These are phyloP conservation scores for Cercospora citrullina DNA, from an alignment of 2,329 filamentous ascomycete species.

Conservation along the genomic window DNA sequence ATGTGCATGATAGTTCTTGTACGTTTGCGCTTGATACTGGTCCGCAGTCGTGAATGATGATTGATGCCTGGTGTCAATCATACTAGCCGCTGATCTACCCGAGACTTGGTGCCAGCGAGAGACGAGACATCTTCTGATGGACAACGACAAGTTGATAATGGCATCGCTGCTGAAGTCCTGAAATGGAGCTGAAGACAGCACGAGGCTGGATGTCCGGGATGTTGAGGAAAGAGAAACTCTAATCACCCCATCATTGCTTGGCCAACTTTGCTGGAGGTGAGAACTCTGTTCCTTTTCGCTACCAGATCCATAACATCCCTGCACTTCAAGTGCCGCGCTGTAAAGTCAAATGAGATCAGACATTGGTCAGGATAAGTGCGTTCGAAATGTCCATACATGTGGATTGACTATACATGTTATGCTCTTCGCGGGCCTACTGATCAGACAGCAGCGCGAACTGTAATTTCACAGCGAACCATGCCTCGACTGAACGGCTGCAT, in stretches of 20 bases:
- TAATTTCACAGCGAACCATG: neutral
- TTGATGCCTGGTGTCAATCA: neutral
- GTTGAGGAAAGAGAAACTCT: neutral
- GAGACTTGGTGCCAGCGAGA: neutral
- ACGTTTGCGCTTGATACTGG: neutral
- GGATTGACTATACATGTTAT: neutral
- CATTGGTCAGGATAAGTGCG: neutral
- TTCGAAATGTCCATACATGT: neutral
- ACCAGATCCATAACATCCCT: neutral
- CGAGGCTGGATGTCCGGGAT: neutral
- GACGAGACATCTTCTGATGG: neutral
- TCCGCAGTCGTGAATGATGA: neutral
- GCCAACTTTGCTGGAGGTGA: neutral
- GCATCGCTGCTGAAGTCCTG: neutral
- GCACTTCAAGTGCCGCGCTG: neutral
- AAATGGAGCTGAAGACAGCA: neutral
- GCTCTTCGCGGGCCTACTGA: neutral
- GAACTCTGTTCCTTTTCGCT: constrained; percentile 3
- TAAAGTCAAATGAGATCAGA: neutral
- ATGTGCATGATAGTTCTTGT: neutral
- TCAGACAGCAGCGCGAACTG: neutral
- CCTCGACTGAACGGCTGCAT: neutral
- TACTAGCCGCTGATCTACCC: neutral
- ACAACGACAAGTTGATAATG: neutral
- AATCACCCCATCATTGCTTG: neutral